Evolutionary conservation across 208 protist species (phyloP).

Genomic region (Trypanosoma theileri): DNA sequence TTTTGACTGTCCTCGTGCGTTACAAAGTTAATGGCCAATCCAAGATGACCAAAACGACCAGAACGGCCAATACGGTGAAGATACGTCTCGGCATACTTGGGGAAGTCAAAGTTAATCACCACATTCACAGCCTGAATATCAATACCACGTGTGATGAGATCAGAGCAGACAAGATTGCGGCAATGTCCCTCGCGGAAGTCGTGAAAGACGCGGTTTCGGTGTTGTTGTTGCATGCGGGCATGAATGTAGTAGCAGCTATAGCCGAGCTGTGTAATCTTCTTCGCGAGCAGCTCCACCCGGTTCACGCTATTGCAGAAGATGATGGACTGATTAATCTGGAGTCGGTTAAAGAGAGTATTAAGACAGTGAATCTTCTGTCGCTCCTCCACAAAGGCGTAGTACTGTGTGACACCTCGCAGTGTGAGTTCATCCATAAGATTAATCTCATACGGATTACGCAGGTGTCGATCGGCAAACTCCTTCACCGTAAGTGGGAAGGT

Average conservation of each 20-base stretch:
- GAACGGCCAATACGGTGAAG: slow-evolving; percentile 96
- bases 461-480: slow-evolving; percentile 93
- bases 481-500: slow-evolving; percentile 97
- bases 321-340: slow-evolving; percentile 99
- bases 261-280: slow-evolving; percentile 99
- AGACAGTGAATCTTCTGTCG: slow-evolving; percentile 99
- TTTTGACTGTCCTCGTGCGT: slow-evolving; percentile 96
- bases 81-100: slow-evolving; percentile 97
- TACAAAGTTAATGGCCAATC: slow-evolving; percentile 99
- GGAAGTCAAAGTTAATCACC: slow-evolving; percentile 99
- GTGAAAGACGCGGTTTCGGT: slow-evolving; percentile 99
- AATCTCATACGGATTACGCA: slow-evolving; percentile 97
- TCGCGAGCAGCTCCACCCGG: slow-evolving; percentile 98
- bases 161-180: slow-evolving; percentile 99
- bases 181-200: slow-evolving; percentile 98
- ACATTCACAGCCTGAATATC: slow-evolving; percentile 99
- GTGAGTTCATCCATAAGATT: slow-evolving; percentile 99
- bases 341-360: slow-evolving; percentile 98
- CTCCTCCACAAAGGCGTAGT: slow-evolving; percentile 99
- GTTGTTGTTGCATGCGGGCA: slow-evolving; percentile 97
- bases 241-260: slow-evolving; percentile 99
- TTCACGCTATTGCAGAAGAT: slow-evolving; percentile 99
- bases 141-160: slow-evolving; percentile 99
- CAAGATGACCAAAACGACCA: slow-evolving; percentile 97
- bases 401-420: slow-evolving; percentile 98